Evolutionary conservation across 2,329 filamentous ascomycete genomes (phyloP).

Genomic region (Ophiocordyceps camponoti-saundersi): DNA sequence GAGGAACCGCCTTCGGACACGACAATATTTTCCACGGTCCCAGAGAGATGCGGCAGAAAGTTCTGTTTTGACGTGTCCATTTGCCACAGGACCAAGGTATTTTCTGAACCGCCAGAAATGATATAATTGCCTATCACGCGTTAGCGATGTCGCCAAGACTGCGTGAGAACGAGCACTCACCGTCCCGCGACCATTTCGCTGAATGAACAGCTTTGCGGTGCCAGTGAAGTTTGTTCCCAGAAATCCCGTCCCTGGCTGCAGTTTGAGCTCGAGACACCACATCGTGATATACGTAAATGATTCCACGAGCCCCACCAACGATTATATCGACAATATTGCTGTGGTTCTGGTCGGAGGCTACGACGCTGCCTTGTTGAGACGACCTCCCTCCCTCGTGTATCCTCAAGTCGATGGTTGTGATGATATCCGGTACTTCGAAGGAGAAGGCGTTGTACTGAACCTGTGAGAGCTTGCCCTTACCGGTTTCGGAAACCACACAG

Average conservation of each 20-base stretch:
- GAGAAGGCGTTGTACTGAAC: slow-evolving; percentile 37
- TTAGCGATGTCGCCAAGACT: slow-evolving; percentile 10
- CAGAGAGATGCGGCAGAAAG: slow-evolving; percentile 77
- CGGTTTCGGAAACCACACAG: slow-evolving; percentile 9
- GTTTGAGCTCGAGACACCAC: slow-evolving; percentile 41
- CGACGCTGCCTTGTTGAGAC: slow-evolving; percentile 1
- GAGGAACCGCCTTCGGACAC: slow-evolving; percentile 65
- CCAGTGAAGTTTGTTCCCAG: slow-evolving; percentile 67
- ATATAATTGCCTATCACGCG: slow-evolving; percentile 61
- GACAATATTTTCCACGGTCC: slow-evolving; percentile 67
- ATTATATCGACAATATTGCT: slow-evolving; percentile 49
- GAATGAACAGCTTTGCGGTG: slow-evolving; percentile 70
- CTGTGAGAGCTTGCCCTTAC: slow-evolving; percentile 8
- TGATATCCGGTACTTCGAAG: slow-evolving; percentile 42
- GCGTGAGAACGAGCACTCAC: slow-evolving; percentile 24
- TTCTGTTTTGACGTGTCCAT: slow-evolving; percentile 70
- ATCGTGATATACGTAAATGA: slow-evolving; percentile 70
- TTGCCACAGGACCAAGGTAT: slow-evolving; percentile 83
- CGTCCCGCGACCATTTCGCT: slow-evolving; percentile 84
- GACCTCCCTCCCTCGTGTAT: slow-evolving; percentile 10
- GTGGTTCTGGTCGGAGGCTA: slow-evolving; percentile 7
- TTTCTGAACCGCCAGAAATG: slow-evolving; percentile 83
- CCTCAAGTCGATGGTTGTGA: slow-evolving; percentile 51
- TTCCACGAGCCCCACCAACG: slow-evolving; percentile 59
- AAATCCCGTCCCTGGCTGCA: slow-evolving; percentile 30